Conservation (phyloP, 768 basidiomycete genomes). For the Amanita phalloides region DNA sequence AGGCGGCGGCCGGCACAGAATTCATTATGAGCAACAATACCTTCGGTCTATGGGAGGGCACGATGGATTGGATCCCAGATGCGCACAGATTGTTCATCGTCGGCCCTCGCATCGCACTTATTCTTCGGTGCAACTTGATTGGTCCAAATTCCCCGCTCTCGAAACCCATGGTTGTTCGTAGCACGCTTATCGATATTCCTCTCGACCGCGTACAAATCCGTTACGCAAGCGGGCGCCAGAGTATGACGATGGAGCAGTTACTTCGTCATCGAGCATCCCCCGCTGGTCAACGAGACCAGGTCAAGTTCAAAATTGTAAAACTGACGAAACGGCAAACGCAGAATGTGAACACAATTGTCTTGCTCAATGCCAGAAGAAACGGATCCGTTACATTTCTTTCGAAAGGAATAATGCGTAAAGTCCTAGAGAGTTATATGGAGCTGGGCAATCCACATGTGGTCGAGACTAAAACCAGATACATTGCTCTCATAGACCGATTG, state of each 20-base stretch:
- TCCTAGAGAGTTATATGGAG: slow-evolving; percentile 7
- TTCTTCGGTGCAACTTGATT: slow-evolving; percentile 15
- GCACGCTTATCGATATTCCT: slow-evolving; percentile 14
- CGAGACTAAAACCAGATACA: not conserved
- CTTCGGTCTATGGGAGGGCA: slow-evolving; percentile 25
- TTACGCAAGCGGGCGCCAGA: not conserved
- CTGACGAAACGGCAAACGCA: slow-evolving; percentile 17
- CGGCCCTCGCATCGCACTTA: slow-evolving; percentile 22
- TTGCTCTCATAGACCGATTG: not conserved
- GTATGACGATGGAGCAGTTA: slow-evolving; percentile 3
- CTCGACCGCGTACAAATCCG: slow-evolving; percentile 6
- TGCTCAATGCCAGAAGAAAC: slow-evolving; percentile 14
- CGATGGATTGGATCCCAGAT: slow-evolving; percentile 9
- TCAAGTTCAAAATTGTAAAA: slow-evolving; percentile 19
- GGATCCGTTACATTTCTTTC: slow-evolving; percentile 18
- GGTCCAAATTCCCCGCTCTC: slow-evolving; percentile 7
- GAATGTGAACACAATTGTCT: slow-evolving; percentile 17
- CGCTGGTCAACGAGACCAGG: slow-evolving; percentile 14
- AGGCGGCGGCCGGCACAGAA: slow-evolving; percentile 20
- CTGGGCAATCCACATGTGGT: not conserved
- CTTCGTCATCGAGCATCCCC: slow-evolving; percentile 12
- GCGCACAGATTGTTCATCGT: slow-evolving; percentile 23
- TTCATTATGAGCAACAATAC: slow-evolving; percentile 22
- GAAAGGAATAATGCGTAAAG: slow-evolving; percentile 13
- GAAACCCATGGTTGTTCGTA: slow-evolving; percentile 13